These are phyloP conservation scores for Hyaloscypha finlandica DNA, from an alignment of 495 filamentous ascomycete species.

Conservation along the genomic window DNA sequence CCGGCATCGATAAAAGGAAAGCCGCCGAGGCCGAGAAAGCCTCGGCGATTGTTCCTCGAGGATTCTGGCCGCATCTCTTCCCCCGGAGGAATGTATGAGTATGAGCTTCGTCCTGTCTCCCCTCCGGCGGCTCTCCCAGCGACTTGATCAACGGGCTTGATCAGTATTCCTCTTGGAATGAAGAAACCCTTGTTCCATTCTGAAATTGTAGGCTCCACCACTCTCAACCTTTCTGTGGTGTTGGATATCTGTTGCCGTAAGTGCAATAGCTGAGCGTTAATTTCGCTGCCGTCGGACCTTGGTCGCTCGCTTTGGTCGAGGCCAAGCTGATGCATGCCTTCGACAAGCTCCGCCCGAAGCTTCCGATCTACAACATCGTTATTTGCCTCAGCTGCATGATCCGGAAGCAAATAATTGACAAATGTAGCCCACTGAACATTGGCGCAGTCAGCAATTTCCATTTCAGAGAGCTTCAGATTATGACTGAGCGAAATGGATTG, in stretches of 20 bases:
- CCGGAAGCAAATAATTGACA: conserved; percentile 37
- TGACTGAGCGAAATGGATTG: too few relatives aligned
- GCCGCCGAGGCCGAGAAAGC: too few relatives aligned
- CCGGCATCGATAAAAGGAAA: too few relatives aligned
- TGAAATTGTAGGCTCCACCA: conserved; percentile 31
- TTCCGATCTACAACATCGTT: conserved; percentile 29
- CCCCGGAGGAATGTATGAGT: not conserved
- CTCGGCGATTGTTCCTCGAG: too few relatives aligned
- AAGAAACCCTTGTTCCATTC: conserved; percentile 57
- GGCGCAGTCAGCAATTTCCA: conserved; percentile 28
- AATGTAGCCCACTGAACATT: conserved; percentile 49
- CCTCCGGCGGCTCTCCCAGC: not conserved
- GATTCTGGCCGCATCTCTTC: not conserved
- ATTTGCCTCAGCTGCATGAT: conserved; percentile 9
- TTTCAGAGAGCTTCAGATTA: too few relatives aligned
- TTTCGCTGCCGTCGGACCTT: conserved; percentile 27
- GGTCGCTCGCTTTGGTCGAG: conserved; percentile 17
- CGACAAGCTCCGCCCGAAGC: conserved; percentile 26
- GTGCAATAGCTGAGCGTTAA: conserved; percentile 39
- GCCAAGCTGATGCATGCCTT: conserved; percentile 24
- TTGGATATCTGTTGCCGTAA: conserved; percentile 1
- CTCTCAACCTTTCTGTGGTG: not conserved
- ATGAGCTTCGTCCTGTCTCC: not conserved
- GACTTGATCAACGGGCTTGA: conserved; percentile 17
- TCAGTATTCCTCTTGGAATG: conserved; percentile 38